Evolutionary conservation across 768 basidiomycete genomes (phyloP).

Genomic region (Gymnopilus junonius): DNA sequence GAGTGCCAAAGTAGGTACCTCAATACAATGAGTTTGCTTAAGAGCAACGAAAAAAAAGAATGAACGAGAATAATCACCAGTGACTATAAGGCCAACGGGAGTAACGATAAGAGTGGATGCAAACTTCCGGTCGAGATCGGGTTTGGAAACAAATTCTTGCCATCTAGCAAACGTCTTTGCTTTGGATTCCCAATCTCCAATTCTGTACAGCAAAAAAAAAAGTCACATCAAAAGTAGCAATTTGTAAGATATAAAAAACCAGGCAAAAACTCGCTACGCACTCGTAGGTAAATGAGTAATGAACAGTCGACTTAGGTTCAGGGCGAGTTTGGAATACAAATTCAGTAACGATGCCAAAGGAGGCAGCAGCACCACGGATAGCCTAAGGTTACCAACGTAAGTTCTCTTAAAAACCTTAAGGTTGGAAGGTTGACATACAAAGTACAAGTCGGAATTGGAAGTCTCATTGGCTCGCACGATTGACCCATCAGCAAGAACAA

Average conservation of each 20-base stretch:
- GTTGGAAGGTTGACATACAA: slow-evolving; percentile 2
- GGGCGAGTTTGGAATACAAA: slow-evolving; percentile 11
- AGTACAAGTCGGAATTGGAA: slow-evolving; percentile 1
- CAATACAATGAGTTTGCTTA: neutral
- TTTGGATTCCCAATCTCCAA: neutral
- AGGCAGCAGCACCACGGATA: slow-evolving; percentile 8
- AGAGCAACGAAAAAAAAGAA: neutral
- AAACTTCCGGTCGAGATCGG: slow-evolving; percentile 9
- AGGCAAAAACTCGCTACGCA: neutral
- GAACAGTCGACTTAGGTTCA: slow-evolving; percentile 7
- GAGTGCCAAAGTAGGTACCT: slow-evolving; percentile 13
- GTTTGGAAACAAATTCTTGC: slow-evolving; percentile 2
- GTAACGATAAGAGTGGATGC: slow-evolving; percentile 4
- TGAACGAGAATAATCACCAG: neutral
- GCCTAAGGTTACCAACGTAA: no score
- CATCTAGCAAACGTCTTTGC: slow-evolving; percentile 8
- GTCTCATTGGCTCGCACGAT: slow-evolving; percentile 10
- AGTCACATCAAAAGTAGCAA: no score
- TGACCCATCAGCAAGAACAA: slow-evolving; percentile 8
- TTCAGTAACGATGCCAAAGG: slow-evolving; percentile 10
- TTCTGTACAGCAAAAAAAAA: neutral
- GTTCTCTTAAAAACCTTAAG: no score
- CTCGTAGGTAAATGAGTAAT: slow-evolving; percentile 10
- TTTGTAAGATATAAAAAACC: neutral
- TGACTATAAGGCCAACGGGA: neutral